Evolutionary conservation across 371 early-diverging fungal genomes (phyloP).

Genomic region (Mortierella sp.): DNA sequence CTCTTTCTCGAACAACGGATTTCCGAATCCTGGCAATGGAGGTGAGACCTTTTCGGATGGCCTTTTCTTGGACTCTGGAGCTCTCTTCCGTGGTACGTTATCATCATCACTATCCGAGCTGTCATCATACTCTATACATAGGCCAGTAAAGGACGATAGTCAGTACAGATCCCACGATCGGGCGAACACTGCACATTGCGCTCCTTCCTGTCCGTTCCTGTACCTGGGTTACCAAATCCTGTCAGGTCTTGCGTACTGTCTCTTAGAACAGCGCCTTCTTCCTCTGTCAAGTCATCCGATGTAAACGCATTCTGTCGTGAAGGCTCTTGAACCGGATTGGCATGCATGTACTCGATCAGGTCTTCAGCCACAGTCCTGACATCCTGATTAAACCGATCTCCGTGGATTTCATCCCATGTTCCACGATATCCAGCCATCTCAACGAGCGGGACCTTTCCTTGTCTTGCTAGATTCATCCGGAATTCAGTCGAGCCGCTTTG

Average conservation of each 20-base stretch:
- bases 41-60: constrained; percentile 15
- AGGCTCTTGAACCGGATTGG: constrained; percentile 45
- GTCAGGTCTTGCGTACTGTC: constrained; percentile 32
- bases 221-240: constrained; percentile 52
- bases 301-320: background rate
- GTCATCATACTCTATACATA: constrained; percentile 37
- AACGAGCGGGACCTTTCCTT: constrained; percentile 20
- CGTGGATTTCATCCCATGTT: constrained; percentile 45
- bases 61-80: constrained; percentile 3
- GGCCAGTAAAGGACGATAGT: background rate
- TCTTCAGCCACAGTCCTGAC: constrained; percentile 42
- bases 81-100: background rate
- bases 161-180: no score
- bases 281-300: constrained; percentile 5
- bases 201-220: no score
- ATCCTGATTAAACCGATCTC: constrained; percentile 40
- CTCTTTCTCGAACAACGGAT: constrained; percentile 33
- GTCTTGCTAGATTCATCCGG: constrained; percentile 23
- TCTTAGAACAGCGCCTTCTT: constrained; percentile 28
- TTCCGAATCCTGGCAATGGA: constrained; percentile 47
- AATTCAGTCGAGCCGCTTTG: constrained; percentile 47
- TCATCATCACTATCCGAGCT: constrained; percentile 39
- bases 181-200: no score
- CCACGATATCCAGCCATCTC: constrained; percentile 40
- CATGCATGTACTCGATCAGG: constrained; percentile 48